Evolutionary conservation across 805 yeast species (phyloP), one percentile per base, ranked within the genome.

Genomic region (Zygoascus biomembranicola): DNA sequence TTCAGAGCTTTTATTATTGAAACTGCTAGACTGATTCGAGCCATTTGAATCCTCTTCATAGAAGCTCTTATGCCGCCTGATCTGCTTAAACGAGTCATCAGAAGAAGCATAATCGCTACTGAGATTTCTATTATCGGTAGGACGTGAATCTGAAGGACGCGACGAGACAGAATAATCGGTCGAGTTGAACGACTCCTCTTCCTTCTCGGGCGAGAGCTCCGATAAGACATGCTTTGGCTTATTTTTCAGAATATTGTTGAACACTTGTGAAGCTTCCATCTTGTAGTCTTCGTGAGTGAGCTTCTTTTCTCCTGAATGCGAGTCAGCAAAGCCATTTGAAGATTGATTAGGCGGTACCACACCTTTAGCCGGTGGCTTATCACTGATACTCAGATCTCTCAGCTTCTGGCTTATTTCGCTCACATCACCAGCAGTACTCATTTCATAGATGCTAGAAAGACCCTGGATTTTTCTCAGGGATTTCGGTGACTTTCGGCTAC

Each of bases 341-440:
- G 16, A 13, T 35, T 35, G 13, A n/a, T 8, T 8, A 35, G 13
- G 5, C 16, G 39, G 13, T 13, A n/a, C 16, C 9, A 8, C 4
- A 13, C 8, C 39, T 35, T 35, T 4, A 13, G 13, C 16, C 16
- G 13, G 13, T n/a, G 39, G 39, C 39, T 35, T 35, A 4, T 35
- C 39, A 35, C 39, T 35, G 39, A 35, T 35, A n/a, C 39, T 35
- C 5, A 35, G 10, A 35, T 35, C 39, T 35, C 39, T 35, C 10
- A 35, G 39, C 16, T n/a, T 11, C 16, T 35, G 16, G 39, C 39
- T 35, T 2, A 35, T 35, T 35, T 35, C 39, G 10, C 39, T 35
- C 3, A 35, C 8, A 35, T 35, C 55, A 41, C 64, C 63, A 5
- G 67, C 69, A 16, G 63, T 57, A n/a, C 61, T 58, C 53, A 65